A percentile compares a stretch with the other conserved stretches of the same genome.
These are phyloP conservation scores for Phytophthora litchii DNA, from an alignment of 352 stramenopile species.

Conservation along the genomic window DNA sequence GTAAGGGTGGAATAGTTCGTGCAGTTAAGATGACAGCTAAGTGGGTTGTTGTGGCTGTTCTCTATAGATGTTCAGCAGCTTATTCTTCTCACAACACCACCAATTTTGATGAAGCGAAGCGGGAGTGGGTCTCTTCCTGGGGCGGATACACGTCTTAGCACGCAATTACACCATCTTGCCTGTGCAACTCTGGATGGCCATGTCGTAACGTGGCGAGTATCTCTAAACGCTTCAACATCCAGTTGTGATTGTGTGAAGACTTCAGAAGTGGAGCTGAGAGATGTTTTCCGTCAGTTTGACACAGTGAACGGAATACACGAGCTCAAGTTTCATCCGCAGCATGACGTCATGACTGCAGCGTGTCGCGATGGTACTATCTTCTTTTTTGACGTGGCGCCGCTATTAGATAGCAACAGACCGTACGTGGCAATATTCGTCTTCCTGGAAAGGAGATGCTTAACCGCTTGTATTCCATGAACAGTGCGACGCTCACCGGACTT, in stretches of 20 bases:
- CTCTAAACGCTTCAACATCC: constrained; percentile 30
- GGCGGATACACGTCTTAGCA: constrained; percentile 33
- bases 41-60: neutral
- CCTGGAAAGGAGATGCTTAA: constrained; percentile 4
- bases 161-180: constrained; percentile 52
- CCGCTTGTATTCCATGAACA: constrained; percentile 13
- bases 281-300: constrained; percentile 65
- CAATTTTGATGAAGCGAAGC: constrained; percentile 40
- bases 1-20: constrained; percentile 15
- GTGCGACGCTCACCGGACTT: constrained; percentile 46
- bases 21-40: neutral
- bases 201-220: constrained; percentile 62
- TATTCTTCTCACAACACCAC: constrained; percentile 55
- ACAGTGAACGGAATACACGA: constrained; percentile 61
- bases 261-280: constrained; percentile 64
- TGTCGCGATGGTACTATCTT: constrained; percentile 72
- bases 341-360: constrained; percentile 59
- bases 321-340: constrained; percentile 64
- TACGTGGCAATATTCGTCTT: constrained; percentile 25
- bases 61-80: constrained; percentile 70
- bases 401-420: constrained; percentile 61
- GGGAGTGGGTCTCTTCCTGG: constrained; percentile 36
- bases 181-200: constrained; percentile 63
- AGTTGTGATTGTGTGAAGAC: constrained; percentile 58
- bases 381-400: constrained; percentile 64